Base-by-base conservation (phyloP, 257 asterid genomes). In the Solanum commersonii region DNA sequence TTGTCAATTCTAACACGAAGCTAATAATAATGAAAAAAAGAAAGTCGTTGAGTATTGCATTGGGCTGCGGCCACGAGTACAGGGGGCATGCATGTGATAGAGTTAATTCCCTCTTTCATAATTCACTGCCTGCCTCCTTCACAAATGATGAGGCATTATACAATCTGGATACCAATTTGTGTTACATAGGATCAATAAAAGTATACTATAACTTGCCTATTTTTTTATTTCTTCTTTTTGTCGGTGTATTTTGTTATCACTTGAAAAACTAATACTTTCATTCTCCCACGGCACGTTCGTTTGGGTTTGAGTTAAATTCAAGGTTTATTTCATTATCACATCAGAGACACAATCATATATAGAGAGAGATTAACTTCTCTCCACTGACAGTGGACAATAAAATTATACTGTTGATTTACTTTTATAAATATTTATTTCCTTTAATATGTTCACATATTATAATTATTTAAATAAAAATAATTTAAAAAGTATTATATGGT, bases 21-120 rank as follows among this genome's bases (percentile, higher is more conserved):
- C 85, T 81, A 81, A 35, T 76, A 44, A 49, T 27, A 6, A 16
- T 46, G 56, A 52, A 31, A 8, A 37, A 44, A 33, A 65, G 71
- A 2, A 16, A 85, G 88, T 88, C 25, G 90, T 84, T 88, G 90
- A 65, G 42, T 31, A 71, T 18, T 42, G 72, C 60, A 71, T 85
- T 85, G 88, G 87, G 74, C 46, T 85, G 88, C 76, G 90, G 76
- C 83, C 74, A 38, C 20, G 81, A 13, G 56, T 15, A 31, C 14
- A 46, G 40, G 40, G 27, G 29, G 25, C n/a, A 38, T 11, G 25
- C 90, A 88, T 84, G 90, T 88, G 87, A 88, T 18, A 34, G n/a
- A 71, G 35, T 72, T 87, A 87, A 88, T 84, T 44, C 27, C 38
- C 60, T 25, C 40, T 49, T 38, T 33, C 29, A 12, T 15, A 9